Base-by-base conservation (phyloP, 2,329 filamentous ascomycete species). In the Paecilomyces variotii region DNA sequence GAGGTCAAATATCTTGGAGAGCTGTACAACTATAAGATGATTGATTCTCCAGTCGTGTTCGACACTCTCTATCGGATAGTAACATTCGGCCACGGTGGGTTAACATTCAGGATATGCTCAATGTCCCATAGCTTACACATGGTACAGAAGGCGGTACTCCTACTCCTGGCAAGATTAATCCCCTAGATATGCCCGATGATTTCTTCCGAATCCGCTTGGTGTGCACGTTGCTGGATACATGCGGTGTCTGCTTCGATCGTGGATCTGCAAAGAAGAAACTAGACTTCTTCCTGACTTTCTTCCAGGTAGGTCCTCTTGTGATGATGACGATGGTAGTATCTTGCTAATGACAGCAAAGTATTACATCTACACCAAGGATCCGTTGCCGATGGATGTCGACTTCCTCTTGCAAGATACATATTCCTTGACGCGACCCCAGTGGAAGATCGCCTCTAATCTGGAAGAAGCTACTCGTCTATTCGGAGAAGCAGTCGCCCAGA, bases 1-100 rank as follows among this genome's bases (percentile, higher is more conserved):
- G 93, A 97, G 73, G 90, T 96, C 68, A 97, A 97, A 72, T 99
- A 97, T 71, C 81, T 99, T 4, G 92, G 90, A 25, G 94, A 99
- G 74, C 83, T 99, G 9, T 99, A 99, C 78, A 96, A 97, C 68
- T 99, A 97, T 72, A 89, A 94, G 59, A 90, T 99, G 84, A 84
- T 99, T 39, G 94, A 99, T 73, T 94, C 96, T 51, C 89, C 90
- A 0, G 89, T 97, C 26, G 88, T 99, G 56, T 99, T 99, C 67
- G 94, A 99, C 69, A 90, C 88, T 0, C 83, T 99, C 75, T 99
- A 97, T 79, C 91, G 91, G 69, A 89, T 99, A 65, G 82, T 97
- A 71, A 96, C 91, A 6, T 96, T 96, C 71, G 94, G 93, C 27
- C 90, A 97, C 72, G 86, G 84, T 83, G 70, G 71, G 80, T 72